These are phyloP conservation scores for Lachancea fermentati DNA, from an alignment of 805 yeast species.

Conservation along the genomic window DNA sequence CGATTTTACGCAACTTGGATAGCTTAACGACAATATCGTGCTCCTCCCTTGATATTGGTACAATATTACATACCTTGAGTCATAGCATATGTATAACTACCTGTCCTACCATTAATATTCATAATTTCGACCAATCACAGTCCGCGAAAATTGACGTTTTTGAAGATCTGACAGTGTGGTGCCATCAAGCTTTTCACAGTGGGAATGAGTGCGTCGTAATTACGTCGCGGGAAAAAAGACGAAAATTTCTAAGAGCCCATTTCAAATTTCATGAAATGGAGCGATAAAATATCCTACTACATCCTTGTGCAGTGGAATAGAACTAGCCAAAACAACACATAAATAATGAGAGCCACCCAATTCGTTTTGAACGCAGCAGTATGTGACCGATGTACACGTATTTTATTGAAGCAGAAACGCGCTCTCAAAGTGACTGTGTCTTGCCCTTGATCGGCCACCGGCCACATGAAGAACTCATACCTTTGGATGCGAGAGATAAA, in stretches of 20 bases:
- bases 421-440: no score
- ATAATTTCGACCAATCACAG: not conserved
- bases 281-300: not conserved
- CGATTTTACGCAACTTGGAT: not conserved
- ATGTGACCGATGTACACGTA: constrained; percentile 20
- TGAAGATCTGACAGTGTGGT: no score
- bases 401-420: no score
- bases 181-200: no score
- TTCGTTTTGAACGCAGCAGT: constrained; percentile 42
- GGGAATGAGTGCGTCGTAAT: not conserved
- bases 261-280: not conserved
- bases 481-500: no score
- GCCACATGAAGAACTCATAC: no score
- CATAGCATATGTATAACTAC: not conserved
- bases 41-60: no score
- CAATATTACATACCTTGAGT: no score
- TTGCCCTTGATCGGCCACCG: no score
- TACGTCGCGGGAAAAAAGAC: not conserved
- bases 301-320: not conserved
- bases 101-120: not conserved
- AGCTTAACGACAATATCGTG: not conserved
- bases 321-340: not conserved
- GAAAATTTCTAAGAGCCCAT: not conserved
- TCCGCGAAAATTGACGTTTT: not conserved
- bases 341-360: constrained; percentile 45